phyloP scores from a whole-genome alignment of 306 rosid species.

The Castanea mollissima region DNA sequence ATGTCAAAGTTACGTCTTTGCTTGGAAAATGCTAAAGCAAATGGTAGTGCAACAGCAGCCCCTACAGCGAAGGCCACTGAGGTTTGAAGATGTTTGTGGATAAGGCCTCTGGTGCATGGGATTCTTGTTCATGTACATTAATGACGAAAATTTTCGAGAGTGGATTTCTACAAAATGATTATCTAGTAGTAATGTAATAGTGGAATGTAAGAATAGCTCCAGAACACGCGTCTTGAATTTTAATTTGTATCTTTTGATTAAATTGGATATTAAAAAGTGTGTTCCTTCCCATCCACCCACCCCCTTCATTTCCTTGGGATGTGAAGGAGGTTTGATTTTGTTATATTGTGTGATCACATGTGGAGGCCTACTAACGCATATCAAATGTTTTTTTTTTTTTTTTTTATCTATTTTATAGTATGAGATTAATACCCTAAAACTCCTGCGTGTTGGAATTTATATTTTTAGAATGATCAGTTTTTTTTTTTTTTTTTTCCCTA shows the following conservation, averaged over 20 bases:
- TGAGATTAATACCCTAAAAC: too few relatives aligned
- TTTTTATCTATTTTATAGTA: not conserved
- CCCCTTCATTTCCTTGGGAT: not conserved
- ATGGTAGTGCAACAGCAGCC: slow-evolving; percentile 20
- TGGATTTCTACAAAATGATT: not conserved
- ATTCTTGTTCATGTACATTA: not conserved
- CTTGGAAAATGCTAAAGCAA: too few relatives aligned
- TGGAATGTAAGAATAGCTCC: not conserved
- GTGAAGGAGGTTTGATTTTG: not conserved
- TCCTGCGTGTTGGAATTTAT: too few relatives aligned
- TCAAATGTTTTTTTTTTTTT: not conserved
- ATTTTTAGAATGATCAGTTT: too few relatives aligned
- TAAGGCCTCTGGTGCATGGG: too few relatives aligned
- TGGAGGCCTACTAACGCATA: not conserved
- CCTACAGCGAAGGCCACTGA: slow-evolving; percentile 35
- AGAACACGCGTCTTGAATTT: not conserved
- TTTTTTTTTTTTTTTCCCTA: too few relatives aligned
- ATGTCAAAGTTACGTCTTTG: too few relatives aligned
- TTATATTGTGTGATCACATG: not conserved
- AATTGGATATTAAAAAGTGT: not conserved
- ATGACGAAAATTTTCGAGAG: slow-evolving; percentile 13
- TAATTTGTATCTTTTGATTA: not conserved
- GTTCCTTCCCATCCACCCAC: too few relatives aligned
- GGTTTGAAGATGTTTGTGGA: slow-evolving; percentile 29
- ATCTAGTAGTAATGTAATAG: not conserved